These are phyloP conservation scores for Melampsora americana DNA, from an alignment of 1,284 basidiomycete genomes.

Conservation along the genomic window DNA sequence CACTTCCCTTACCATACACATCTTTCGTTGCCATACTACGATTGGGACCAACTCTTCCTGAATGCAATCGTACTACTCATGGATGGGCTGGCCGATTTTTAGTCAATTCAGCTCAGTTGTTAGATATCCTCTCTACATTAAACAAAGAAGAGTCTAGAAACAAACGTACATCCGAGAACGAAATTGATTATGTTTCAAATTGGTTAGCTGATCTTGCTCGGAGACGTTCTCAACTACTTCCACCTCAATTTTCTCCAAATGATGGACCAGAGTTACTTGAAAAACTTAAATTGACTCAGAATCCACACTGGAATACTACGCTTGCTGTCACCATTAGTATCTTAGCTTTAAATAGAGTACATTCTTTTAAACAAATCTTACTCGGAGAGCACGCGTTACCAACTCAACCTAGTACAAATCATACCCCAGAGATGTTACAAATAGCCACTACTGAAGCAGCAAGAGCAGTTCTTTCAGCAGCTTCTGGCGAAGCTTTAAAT, in stretches of 20 bases:
- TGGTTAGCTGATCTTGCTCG: constrained; percentile 37
- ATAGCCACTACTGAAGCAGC: constrained; percentile 21
- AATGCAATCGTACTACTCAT: not conserved
- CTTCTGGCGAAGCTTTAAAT: not conserved
- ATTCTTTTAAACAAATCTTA: constrained; percentile 13
- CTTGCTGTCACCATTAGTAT: constrained; percentile 24
- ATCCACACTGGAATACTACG: constrained; percentile 20
- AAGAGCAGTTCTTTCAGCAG: constrained; percentile 8
- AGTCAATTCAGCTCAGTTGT: constrained; percentile 25
- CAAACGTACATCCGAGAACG: not conserved
- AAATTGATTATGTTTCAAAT: constrained; percentile 15
- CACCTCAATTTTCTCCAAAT: not conserved
- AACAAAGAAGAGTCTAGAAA: constrained; percentile 14
- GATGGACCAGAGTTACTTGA: not conserved
- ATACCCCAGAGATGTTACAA: constrained; percentile 21
- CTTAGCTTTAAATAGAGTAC: constrained; percentile 22
- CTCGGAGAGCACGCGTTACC: not conserved
- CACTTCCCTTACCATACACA: not conserved
- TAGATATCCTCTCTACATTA: constrained; percentile 31
- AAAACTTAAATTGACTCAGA: not conserved
- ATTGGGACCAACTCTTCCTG: not conserved
- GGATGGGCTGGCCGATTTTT: constrained; percentile 31
- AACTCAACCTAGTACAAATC: constrained; percentile 1
- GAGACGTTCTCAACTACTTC: constrained; percentile 20
- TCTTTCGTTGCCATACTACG: constrained; percentile 3